A percentile compares a stretch with the other conserved stretches of the same genome.
Evolutionary conservation across 345 rosid genomes (phyloP).

Genomic region (Eucalyptus coolabah): DNA sequence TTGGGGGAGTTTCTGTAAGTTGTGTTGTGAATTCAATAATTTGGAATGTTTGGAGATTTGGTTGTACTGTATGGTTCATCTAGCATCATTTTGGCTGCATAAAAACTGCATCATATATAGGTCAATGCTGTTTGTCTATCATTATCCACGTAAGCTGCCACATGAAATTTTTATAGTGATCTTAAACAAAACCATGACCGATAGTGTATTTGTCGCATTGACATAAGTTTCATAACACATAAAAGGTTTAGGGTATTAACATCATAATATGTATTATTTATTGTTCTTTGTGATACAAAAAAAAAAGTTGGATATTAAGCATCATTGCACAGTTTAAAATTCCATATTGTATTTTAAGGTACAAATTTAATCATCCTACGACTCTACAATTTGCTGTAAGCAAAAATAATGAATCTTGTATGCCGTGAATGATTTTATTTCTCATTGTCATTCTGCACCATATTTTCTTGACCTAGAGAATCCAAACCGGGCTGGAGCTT

Average conservation of each 20-base stretch:
- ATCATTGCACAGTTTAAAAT: neutral
- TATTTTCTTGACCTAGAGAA: neutral
- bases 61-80: neutral
- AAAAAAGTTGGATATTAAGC: neutral
- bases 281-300: neutral
- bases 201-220: neutral
- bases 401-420: neutral
- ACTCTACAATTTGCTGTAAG: neutral
- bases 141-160: accelerated
- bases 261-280: neutral
- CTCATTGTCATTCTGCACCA: neutral
- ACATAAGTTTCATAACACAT: neutral
- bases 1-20: neutral
- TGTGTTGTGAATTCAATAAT: neutral
- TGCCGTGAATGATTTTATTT: neutral
- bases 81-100: neutral
- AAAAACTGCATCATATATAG: neutral
- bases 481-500: neutral
- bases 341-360: neutral
- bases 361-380: no score
- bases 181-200: neutral
- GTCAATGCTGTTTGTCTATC: accelerated
- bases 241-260: neutral
- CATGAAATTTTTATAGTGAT: neutral
- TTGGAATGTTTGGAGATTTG: neutral